Percentiles rank a stretch among this genome's conserved stretches.
Evolutionary conservation across 345 rosid species (phyloP).

Genomic region (Ceriops zippeliana): DNA sequence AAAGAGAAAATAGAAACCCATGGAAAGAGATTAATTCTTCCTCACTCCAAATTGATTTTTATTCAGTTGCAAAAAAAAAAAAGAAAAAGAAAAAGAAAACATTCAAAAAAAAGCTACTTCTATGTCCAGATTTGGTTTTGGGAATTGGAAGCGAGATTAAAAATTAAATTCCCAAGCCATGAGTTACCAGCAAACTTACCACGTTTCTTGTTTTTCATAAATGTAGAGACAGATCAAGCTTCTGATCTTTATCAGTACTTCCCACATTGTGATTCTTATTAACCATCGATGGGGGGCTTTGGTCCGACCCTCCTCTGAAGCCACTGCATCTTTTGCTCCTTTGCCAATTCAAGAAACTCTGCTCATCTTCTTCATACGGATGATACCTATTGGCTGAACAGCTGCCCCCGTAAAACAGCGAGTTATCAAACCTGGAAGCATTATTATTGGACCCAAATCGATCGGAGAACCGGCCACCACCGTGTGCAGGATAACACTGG

Average conservation of each 20-base stretch:
- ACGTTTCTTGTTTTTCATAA: conserved; percentile 33
- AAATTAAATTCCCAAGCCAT: too few relatives aligned
- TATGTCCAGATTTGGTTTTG: too few relatives aligned
- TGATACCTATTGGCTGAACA: conserved; percentile 8
- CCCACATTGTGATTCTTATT: conserved; percentile 18
- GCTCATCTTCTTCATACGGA: conserved; percentile 19
- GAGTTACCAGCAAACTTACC: too few relatives aligned
- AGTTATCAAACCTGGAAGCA: conserved; percentile 33
- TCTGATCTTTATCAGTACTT: conserved; percentile 35
- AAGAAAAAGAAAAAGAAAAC: too few relatives aligned
- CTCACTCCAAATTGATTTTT: too few relatives aligned
- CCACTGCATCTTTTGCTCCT: conserved; percentile 33
- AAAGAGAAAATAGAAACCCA: too few relatives aligned
- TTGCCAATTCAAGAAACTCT: conserved; percentile 36
- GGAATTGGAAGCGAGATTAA: too few relatives aligned
- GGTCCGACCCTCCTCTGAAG: conserved; percentile 9
- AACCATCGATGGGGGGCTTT: conserved; percentile 8
- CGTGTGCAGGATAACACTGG: conserved; percentile 28
- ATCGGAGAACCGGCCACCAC: conserved; percentile 19
- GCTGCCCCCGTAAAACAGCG: conserved; percentile 16
- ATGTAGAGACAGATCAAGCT: conserved; percentile 82
- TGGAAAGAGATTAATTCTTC: too few relatives aligned
- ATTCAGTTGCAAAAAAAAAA: too few relatives aligned
- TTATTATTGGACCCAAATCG: conserved; percentile 33
- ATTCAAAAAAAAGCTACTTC: too few relatives aligned